Evolutionary conservation across 306 rosid genomes (phyloP).

Genomic region (Senna siamea): DNA sequence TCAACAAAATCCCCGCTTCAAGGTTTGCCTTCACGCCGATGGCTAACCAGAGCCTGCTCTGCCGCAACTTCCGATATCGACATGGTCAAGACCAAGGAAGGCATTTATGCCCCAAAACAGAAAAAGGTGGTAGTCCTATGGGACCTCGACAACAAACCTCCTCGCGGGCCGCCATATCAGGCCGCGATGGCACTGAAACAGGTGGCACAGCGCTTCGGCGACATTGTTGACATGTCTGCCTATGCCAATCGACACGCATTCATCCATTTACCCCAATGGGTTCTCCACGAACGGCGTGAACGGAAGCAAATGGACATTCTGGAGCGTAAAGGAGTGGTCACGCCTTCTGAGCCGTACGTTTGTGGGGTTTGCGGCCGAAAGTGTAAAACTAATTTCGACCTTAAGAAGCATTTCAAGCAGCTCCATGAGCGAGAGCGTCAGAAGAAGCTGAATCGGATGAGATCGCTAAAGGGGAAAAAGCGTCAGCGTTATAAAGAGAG

Average conservation of each 20-base stretch:
- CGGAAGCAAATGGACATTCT: constrained; percentile 58
- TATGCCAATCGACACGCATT: constrained; percentile 89
- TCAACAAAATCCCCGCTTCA: constrained; percentile 27
- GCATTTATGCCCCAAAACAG: constrained; percentile 59
- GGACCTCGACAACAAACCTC: constrained; percentile 98
- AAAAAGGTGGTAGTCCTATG: constrained; percentile 75
- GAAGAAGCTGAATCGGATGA: constrained; percentile 67
- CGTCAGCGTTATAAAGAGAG: constrained; percentile 69
- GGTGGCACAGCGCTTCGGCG: constrained; percentile 62
- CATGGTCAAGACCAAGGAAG: constrained; percentile 77
- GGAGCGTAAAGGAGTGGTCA: constrained; percentile 64
- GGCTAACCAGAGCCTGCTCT: constrained; percentile 38
- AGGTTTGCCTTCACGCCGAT: constrained; percentile 11
- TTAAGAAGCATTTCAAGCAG: constrained; percentile 72
- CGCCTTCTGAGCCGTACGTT: constrained; percentile 57
- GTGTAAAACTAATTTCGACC: constrained; percentile 64
- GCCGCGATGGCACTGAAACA: constrained; percentile 73
- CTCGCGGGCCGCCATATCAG: constrained; percentile 79
- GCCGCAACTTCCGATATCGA: constrained; percentile 60
- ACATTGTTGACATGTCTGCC: constrained; percentile 73
- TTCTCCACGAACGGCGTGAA: constrained; percentile 60
- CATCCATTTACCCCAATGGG: constrained; percentile 79
- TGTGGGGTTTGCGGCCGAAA: constrained; percentile 76
- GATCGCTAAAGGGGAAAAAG: constrained; percentile 63
- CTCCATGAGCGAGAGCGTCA: constrained; percentile 76